A percentile compares a stretch with the other conserved stretches of the same genome.
Conservation (phyloP, 805 yeast genomes). For the Candida namnaoensis region DNA sequence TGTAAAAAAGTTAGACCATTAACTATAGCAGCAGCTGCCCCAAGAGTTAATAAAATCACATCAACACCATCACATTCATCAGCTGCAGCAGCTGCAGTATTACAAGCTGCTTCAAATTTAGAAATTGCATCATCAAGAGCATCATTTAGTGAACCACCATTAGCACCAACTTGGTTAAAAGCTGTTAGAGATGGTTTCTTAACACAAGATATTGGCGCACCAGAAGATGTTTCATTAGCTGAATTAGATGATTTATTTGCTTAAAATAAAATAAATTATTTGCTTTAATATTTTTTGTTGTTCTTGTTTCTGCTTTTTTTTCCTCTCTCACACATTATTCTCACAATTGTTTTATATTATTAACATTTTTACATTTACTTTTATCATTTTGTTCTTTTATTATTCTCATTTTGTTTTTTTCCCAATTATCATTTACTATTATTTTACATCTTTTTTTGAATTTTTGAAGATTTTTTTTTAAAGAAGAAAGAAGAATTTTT, state of each 20-base stretch:
- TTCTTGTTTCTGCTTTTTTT: too few relatives aligned
- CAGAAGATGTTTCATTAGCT: slow-evolving; percentile 69
- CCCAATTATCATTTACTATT: too few relatives aligned
- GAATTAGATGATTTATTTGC: slow-evolving; percentile 49
- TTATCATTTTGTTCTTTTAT: too few relatives aligned
- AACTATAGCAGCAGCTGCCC: slow-evolving; percentile 81
- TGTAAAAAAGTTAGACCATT: slow-evolving; percentile 36
- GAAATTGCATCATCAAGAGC: slow-evolving; percentile 20
- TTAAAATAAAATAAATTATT: slow-evolving; percentile 1
- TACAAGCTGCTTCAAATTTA: slow-evolving; percentile 58
- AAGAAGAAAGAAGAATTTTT: too few relatives aligned
- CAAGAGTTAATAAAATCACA: slow-evolving; percentile 61
- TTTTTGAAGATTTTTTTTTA: too few relatives aligned
- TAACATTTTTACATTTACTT: too few relatives aligned
- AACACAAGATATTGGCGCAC: slow-evolving; percentile 69
- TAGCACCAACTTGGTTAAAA: slow-evolving; percentile 58
- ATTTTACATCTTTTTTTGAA: too few relatives aligned
- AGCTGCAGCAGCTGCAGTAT: slow-evolving; percentile 68
- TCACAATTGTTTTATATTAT: too few relatives aligned
- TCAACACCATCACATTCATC: slow-evolving; percentile 51
- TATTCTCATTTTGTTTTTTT: too few relatives aligned
- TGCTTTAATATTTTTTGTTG: too few relatives aligned
- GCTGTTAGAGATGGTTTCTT: slow-evolving; percentile 72
- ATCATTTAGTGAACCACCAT: slow-evolving; percentile 18
- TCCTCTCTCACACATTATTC: too few relatives aligned